Percentiles rank a stretch among this genome's conserved stretches.
phyloP scores from a whole-genome alignment of 768 basidiomycete species.

The Sistotremastrum suecicum region DNA sequence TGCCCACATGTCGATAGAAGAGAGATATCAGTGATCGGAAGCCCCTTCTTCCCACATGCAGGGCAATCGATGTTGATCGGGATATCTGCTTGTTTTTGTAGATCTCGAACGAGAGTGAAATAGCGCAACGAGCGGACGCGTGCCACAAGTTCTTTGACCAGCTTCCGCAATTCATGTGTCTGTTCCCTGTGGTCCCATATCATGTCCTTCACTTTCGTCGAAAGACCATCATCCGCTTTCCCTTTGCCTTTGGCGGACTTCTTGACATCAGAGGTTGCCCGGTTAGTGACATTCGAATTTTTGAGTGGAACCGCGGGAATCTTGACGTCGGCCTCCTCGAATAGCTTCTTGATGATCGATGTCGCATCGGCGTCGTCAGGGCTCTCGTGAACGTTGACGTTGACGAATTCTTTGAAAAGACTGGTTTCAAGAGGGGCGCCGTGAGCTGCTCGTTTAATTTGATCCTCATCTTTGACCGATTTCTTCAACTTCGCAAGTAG shows the following conservation, averaged over 20 bases:
- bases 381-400: constrained; percentile 53
- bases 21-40: constrained; percentile 57
- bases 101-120: constrained; percentile 80
- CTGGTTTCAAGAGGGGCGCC: constrained; percentile 32
- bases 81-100: constrained; percentile 59
- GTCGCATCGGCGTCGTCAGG: constrained; percentile 71
- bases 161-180: constrained; percentile 69
- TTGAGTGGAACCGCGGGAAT: constrained; percentile 22
- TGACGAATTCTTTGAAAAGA: constrained; percentile 63
- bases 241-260: constrained; percentile 19
- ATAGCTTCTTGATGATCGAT: constrained; percentile 38
- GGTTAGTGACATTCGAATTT: constrained; percentile 10
- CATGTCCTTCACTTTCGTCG: constrained; percentile 42
- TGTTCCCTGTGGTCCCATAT: constrained; percentile 79
- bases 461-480: constrained; percentile 56
- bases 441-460: constrained; percentile 42
- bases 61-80: constrained; percentile 52
- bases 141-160: constrained; percentile 81
- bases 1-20: constrained; percentile 90
- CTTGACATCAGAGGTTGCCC: constrained; percentile 3
- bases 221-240: constrained; percentile 39
- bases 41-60: constrained; percentile 35
- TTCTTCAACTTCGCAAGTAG: constrained; percentile 50
- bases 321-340: constrained; percentile 42
- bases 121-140: constrained; percentile 84